A percentile compares a stretch with the other conserved stretches of the same genome.
Conservation (phyloP, 2,329 filamentous ascomycete species). For the Ophiostoma sp. region DNA sequence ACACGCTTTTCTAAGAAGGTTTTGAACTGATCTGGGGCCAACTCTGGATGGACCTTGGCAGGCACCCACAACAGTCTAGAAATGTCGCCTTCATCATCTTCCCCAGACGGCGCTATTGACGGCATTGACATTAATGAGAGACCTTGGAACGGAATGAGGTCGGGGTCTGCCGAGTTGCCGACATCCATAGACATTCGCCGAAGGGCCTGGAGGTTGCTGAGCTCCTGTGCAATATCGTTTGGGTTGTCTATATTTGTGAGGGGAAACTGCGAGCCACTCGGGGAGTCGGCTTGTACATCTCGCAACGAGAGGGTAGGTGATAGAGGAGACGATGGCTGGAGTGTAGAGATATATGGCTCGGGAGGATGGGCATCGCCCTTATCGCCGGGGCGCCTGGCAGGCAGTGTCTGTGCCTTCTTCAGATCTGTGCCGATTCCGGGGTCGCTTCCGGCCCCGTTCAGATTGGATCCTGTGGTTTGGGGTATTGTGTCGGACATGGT, state of each 20-base stretch:
- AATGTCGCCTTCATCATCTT: conserved; percentile 79
- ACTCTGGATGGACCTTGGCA: conserved; percentile 84
- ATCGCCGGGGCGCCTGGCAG: conserved; percentile 38
- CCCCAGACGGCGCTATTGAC: conserved; percentile 62
- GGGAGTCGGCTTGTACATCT: conserved; percentile 54
- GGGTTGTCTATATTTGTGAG: conserved; percentile 87
- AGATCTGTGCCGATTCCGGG: conserved; percentile 32
- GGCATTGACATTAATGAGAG: conserved; percentile 64
- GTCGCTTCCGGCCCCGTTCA: neutral
- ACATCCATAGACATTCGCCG: conserved; percentile 95
- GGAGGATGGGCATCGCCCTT: conserved; percentile 28
- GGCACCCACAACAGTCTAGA: conserved; percentile 93
- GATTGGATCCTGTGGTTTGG: neutral
- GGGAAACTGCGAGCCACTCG: conserved; percentile 59
- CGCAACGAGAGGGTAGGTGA: conserved; percentile 51
- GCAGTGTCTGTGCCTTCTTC: conserved; percentile 43
- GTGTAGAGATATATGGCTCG: conserved; percentile 33
- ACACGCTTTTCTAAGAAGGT: conserved; percentile 92
- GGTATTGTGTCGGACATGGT: conserved; percentile 43
- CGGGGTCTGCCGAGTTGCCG: conserved; percentile 63
- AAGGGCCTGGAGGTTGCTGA: conserved; percentile 86
- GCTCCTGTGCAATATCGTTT: conserved; percentile 81
- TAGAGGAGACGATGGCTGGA: conserved; percentile 39
- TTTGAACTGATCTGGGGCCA: conserved; percentile 94
- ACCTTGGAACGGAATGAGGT: conserved; percentile 66